phyloP scores from a whole-genome alignment of 176 grass and related monocot genomes.

The Cenchrus purpureus region DNA sequence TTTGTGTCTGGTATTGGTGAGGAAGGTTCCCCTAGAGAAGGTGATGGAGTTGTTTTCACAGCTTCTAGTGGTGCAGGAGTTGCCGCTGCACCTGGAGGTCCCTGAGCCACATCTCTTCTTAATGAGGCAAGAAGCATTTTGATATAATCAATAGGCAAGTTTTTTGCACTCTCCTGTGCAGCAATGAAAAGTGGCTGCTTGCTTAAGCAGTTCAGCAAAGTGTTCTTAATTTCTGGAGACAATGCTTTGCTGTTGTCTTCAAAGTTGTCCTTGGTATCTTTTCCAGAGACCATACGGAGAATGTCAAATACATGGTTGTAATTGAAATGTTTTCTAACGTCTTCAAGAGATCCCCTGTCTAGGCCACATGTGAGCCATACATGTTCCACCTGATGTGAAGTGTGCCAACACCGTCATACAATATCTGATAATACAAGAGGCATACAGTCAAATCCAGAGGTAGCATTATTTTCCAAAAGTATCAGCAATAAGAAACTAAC shows the following conservation, averaged over 20 bases:
- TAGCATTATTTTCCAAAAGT: slow-evolving; percentile 15
- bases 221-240: slow-evolving; percentile 45
- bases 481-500: neutral
- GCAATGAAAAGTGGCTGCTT: slow-evolving; percentile 41
- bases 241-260: slow-evolving; percentile 32
- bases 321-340: slow-evolving; percentile 51
- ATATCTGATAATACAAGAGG: neutral
- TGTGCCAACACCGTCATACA: neutral
- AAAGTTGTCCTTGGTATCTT: slow-evolving; percentile 20
- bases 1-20: slow-evolving; percentile 1
- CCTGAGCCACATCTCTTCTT: slow-evolving; percentile 47
- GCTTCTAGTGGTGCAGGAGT: neutral
- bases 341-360: slow-evolving; percentile 49
- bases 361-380: slow-evolving; percentile 58
- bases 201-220: slow-evolving; percentile 54
- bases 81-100: slow-evolving; percentile 22
- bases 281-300: slow-evolving; percentile 35
- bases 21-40: slow-evolving; percentile 33
- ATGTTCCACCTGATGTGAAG: slow-evolving; percentile 58
- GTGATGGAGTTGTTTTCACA: slow-evolving; percentile 33
- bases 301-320: slow-evolving; percentile 51
- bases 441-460: neutral
- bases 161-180: slow-evolving; percentile 21
- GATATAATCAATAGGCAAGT: slow-evolving; percentile 50
- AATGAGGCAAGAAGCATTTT: slow-evolving; percentile 37